Evolutionary conservation across 768 basidiomycete genomes (phyloP), one percentile per base, ranked within the genome.

Genomic region (Rhizopogon vulgaris): DNA sequence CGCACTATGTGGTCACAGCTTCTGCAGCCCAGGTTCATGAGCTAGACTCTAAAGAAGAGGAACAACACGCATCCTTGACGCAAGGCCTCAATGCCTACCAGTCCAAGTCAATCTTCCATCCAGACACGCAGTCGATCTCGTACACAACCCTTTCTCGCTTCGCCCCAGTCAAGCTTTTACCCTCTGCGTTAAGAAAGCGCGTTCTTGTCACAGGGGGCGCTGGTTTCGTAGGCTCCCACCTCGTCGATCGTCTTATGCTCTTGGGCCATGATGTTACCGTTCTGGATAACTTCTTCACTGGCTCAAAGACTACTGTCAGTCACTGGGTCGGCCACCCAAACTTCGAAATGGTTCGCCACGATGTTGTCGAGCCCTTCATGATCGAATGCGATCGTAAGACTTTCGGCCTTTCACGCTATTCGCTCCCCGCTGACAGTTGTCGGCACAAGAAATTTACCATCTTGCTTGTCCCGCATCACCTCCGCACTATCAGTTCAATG

Each of bases 251-350:
- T 45, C 82, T 98, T 56, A 94, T 99, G 93, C 80, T 97, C 56
- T 82, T 98, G 48, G 96, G 96, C 14, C 96, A 99, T 65, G 94
- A 97, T 68, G 93, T 95, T 60, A 94, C 92, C 51, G 95, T 97
- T 57, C 72, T 96, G 52, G 95, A 98, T 76, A 97, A 97, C 74
- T 99, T 99, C 69, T 99, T 99, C 76, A 97, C 94, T 24, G 96
- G 96, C 14, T 90, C 89, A 51, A 94, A 94, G 70, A 95, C 93
- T n/a, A 95, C 94, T 48, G 89, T 97, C 57, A 85, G 86, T 58
- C 89, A 93, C 62, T 95, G 93, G 93, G 78, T 93, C 52, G 96
- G 96, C 7, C 96, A 99, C 69, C 96, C 96, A 56, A 97, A 98
- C 74, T 99, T 99, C 60, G 95, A 98, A 72, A 77, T 99, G 73